A percentile compares a stretch with the other conserved stretches of the same genome.
Evolutionary conservation across 495 filamentous ascomycete genomes (phyloP).

Genomic region (Aspergillus nanangensis): DNA sequence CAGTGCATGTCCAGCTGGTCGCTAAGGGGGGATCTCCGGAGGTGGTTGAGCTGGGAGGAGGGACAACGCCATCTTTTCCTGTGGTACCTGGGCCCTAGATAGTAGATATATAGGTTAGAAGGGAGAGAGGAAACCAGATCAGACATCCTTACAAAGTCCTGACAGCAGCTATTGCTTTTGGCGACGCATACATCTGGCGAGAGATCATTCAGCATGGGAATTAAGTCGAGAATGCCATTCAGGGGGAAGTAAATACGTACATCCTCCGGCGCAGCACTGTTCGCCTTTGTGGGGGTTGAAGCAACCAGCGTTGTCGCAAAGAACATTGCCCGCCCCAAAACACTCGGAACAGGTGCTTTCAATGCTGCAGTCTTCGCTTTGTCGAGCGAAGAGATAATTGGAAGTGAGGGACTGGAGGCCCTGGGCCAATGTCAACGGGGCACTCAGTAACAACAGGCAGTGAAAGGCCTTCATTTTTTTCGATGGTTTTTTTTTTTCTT

Average conservation of each 20-base stretch:
- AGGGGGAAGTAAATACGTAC: background rate
- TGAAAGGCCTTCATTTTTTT: too few species aligned
- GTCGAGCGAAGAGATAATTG: background rate
- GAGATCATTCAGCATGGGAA: background rate
- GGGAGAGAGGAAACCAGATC: background rate
- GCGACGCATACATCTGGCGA: constrained; percentile 6
- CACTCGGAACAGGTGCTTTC: constrained; percentile 6
- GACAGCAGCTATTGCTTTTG: constrained; percentile 1
- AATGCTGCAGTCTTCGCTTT: background rate
- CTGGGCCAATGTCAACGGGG: too few species aligned
- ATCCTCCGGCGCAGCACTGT: constrained; percentile 6
- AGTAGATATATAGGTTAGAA: background rate
- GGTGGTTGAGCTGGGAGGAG: background rate
- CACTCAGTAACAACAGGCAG: too few species aligned
- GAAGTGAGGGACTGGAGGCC: too few species aligned
- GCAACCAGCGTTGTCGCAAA: constrained; percentile 7
- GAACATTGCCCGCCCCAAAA: constrained; percentile 2
- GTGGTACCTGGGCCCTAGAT: background rate
- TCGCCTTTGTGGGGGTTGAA: constrained; percentile 7
- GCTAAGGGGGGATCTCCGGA: background rate
- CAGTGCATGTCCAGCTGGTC: background rate
- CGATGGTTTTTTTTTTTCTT: too few species aligned
- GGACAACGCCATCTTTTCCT: constrained; percentile 1
- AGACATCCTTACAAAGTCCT: background rate
- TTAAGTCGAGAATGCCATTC: background rate